phyloP scores from a whole-genome alignment of 768 basidiomycete genomes.

The Tylopilus felleus region DNA sequence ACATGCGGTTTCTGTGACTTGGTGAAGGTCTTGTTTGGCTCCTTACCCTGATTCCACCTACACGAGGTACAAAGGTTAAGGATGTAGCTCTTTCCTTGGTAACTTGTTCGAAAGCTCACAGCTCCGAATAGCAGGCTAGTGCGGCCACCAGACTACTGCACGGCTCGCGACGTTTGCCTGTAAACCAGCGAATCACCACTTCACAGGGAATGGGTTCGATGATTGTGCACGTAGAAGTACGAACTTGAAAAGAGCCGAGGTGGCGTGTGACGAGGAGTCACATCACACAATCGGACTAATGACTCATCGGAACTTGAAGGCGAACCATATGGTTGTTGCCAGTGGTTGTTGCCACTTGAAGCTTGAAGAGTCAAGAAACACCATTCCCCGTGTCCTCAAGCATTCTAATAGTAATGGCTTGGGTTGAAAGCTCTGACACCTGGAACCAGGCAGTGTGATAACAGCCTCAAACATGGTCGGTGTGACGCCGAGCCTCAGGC shows the following conservation, averaged over 20 bases:
- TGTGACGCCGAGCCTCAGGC: no score
- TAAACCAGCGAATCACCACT: background rate
- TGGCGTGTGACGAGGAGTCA: no score
- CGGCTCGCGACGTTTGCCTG: background rate
- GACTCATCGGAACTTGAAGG: no score
- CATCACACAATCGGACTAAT: no score
- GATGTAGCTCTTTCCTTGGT: background rate
- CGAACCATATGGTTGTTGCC: background rate
- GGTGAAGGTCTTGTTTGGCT: background rate
- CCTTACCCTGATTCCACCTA: background rate
- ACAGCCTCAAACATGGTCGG: no score
- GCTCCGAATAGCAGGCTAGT: no score
- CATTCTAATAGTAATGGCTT: background rate
- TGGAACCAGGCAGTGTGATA: no score
- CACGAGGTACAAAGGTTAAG: background rate
- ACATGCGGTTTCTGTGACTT: constrained; percentile 9
- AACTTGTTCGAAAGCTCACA: background rate
- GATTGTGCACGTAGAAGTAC: no score
- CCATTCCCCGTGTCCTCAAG: background rate
- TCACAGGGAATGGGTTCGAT: no score
- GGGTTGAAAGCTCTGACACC: no score
- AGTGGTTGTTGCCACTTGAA: background rate
- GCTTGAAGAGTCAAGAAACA: background rate
- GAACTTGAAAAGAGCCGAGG: no score
- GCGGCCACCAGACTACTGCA: no score